Base-by-base conservation (phyloP, 306 rosid genomes). In the Pterocarpus santalinus region DNA sequence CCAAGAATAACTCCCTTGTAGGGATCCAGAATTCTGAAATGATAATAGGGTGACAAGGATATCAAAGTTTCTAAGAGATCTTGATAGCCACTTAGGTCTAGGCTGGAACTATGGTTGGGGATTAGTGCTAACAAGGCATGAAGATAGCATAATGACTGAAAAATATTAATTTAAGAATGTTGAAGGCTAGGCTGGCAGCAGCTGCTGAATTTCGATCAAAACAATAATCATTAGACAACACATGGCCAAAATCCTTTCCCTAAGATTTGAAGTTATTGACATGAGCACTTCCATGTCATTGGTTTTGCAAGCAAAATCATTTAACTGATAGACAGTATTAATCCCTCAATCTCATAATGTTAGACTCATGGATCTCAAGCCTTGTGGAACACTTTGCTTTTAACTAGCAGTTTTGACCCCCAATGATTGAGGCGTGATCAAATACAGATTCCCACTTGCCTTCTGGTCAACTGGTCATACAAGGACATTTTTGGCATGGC, bases 361-460 rank as follows among this genome's bases (percentile, higher is more conserved):
- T 75, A 69, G 65, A 41, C 76, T 69, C 77, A 75, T 57, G 77
- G 61, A 73, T 51, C 57, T 14, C n/a, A 51, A 51, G 46, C 53
- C 16, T 55, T 71, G 58, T 15, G 69, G 67, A 75, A 64, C 64
- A 80, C 69, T 58, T 22, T 82, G 57, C 56, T 64, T 33, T 15
- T 65, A 22, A 60, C 22, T 80, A 73, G 41, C 62, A 53, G 10
- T 43, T 80, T 44, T 80, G 66, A 47, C 75, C 52, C 52, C 56
- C 72, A 76, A 83, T 60, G 8, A 65, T 75, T 83, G 87, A 83
- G 72, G 78, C 77, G n/a, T 39, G 58, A 75, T 49, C 16, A 75
- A 33, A 65, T 75, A 56, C 70, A 69, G 30, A 46, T 79, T 60
- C 75, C 68, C 68, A 58, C 49, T 11, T 76, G 22, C 41, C 47